These are phyloP conservation scores for Talaromyces rugulosus DNA, from an alignment of 2,329 filamentous ascomycete species.

Conservation along the genomic window DNA sequence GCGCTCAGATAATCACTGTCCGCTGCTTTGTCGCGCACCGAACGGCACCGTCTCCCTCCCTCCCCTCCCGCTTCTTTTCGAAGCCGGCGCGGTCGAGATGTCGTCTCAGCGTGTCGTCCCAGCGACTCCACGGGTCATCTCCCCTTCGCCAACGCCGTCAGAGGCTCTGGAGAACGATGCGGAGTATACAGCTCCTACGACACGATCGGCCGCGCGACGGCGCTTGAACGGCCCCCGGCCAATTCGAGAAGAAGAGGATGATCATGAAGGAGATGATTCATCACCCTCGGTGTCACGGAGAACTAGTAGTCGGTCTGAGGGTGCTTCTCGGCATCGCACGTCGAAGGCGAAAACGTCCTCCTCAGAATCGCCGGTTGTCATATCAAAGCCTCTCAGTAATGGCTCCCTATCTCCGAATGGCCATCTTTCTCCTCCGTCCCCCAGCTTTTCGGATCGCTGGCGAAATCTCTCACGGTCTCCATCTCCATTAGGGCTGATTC, in stretches of 20 bases:
- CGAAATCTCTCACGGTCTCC: slow-evolving; percentile 86
- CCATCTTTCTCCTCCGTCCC: slow-evolving; percentile 60
- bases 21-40: slow-evolving; percentile 19
- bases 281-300: slow-evolving; percentile 70
- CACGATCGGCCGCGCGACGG: slow-evolving; percentile 63
- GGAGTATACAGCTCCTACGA: slow-evolving; percentile 69
- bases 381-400: slow-evolving; percentile 36
- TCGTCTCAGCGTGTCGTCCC: slow-evolving; percentile 58
- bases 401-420: slow-evolving; percentile 52
- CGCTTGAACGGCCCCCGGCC: slow-evolving; percentile 51
- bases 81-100: slow-evolving; percentile 33
- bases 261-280: slow-evolving; percentile 50
- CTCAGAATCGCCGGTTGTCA: slow-evolving; percentile 28
- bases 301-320: slow-evolving; percentile 47
- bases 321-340: slow-evolving; percentile 38
- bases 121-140: slow-evolving; percentile 72
- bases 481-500: slow-evolving; percentile 88
- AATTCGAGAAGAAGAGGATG: slow-evolving; percentile 56
- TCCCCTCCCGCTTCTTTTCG: slow-evolving; percentile 48
- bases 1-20: background rate
- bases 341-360: slow-evolving; percentile 43
- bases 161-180: slow-evolving; percentile 47
- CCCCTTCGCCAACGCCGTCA: slow-evolving; percentile 72
- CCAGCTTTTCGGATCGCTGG: slow-evolving; percentile 64
- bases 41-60: slow-evolving; percentile 23